A percentile compares a stretch with the other conserved stretches of the same genome.
These are phyloP conservation scores for Rhexocercosporidium sp. DNA, from an alignment of 2,329 filamentous ascomycete species.

Conservation along the genomic window DNA sequence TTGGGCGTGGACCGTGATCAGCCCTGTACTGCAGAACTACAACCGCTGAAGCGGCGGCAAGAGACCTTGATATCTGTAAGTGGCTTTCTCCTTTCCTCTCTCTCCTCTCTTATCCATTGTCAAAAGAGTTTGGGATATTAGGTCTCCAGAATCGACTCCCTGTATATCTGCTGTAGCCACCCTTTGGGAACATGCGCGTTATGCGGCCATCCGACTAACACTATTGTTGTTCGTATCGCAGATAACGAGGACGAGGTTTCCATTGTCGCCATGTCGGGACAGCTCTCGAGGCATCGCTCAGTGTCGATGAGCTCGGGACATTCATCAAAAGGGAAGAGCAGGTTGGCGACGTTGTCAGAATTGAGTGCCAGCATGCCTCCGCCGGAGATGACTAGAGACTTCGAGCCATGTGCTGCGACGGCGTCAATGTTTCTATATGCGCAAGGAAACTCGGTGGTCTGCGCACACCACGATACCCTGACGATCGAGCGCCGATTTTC, in stretches of 20 bases:
- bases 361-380: conserved; percentile 55
- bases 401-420: conserved; percentile 90
- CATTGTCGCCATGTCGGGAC: conserved; percentile 60
- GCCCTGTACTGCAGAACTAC: conserved; percentile 43
- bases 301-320: conserved; percentile 63
- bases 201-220: conserved; percentile 41
- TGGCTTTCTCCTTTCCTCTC: conserved; percentile 24
- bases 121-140: conserved; percentile 27
- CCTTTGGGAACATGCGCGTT: conserved; percentile 30
- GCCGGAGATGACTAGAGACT: conserved; percentile 58
- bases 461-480: conserved; percentile 90
- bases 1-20: conserved; percentile 43
- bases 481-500: conserved; percentile 87
- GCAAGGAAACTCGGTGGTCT: conserved; percentile 80
- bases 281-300: conserved; percentile 63
- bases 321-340: conserved; percentile 52
- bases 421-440: conserved; percentile 90
- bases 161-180: conserved; percentile 32
- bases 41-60: conserved; percentile 39
- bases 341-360: conserved; percentile 54
- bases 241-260: conserved; percentile 37
- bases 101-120: conserved; percentile 15
- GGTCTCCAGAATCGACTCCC: conserved; percentile 26
- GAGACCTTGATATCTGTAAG: conserved; percentile 40
- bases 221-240: conserved; percentile 31